These are phyloP conservation scores for Lentinula guzmanii DNA, from an alignment of 768 basidiomycete genomes.

Conservation along the genomic window DNA sequence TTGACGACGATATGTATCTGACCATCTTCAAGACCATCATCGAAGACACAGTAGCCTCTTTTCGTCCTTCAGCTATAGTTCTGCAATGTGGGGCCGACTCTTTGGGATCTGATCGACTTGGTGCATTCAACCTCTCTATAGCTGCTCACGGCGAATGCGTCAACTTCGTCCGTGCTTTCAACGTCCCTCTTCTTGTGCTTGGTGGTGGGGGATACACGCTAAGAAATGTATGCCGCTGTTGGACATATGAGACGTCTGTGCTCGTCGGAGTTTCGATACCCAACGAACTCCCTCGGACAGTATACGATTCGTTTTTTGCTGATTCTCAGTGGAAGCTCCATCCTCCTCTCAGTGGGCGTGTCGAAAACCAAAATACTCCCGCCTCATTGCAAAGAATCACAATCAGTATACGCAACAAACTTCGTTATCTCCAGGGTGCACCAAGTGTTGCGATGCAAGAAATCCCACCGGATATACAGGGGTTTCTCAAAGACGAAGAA, in stretches of 20 bases:
- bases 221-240: conserved; percentile 96
- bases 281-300: conserved; percentile 81
- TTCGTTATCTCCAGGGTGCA: conserved; percentile 90
- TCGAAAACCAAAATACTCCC: conserved; percentile 88
- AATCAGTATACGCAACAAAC: conserved; percentile 77
- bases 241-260: conserved; percentile 97
- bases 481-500: conserved; percentile 69
- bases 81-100: conserved; percentile 97
- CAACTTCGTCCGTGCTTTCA: conserved; percentile 90
- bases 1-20: conserved; percentile 96
- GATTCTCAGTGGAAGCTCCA: conserved; percentile 92
- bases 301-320: conserved; percentile 90
- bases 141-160: conserved; percentile 98
- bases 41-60: conserved; percentile 86
- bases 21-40: conserved; percentile 94
- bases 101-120: conserved; percentile 88
- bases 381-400: conserved; percentile 83
- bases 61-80: conserved; percentile 86
- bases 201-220: conserved; percentile 98
- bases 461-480: conserved; percentile 87
- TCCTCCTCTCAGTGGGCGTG: conserved; percentile 84
- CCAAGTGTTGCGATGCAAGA: conserved; percentile 97
- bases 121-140: conserved; percentile 96
- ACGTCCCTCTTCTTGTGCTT: conserved; percentile 83
- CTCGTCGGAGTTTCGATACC: conserved; percentile 80